These are phyloP conservation scores for Hemileia vastatrix DNA, from an alignment of 1,284 basidiomycete species.

Conservation along the genomic window DNA sequence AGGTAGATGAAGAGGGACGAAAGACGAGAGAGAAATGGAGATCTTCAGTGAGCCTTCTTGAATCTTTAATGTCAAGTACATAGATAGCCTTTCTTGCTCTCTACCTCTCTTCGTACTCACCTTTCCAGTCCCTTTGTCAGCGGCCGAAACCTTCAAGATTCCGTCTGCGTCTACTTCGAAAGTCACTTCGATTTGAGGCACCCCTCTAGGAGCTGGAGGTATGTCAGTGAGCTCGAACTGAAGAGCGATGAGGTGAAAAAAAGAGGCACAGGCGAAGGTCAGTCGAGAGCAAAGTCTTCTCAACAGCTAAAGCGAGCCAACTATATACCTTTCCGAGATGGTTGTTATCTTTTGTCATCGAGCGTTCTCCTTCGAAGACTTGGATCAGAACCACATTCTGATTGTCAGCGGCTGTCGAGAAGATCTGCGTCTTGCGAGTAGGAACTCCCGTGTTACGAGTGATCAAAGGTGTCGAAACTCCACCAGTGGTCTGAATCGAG, in stretches of 20 bases:
- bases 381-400: conserved; percentile 75
- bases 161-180: conserved; percentile 69
- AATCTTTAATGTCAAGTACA: no score
- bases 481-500: conserved; percentile 96
- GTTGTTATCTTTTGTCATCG: conserved; percentile 95
- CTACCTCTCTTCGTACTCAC: no score
- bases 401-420: conserved; percentile 92
- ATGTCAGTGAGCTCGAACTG: conserved; percentile 88
- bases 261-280: neutral
- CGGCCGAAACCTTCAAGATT: neutral
- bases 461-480: conserved; percentile 95
- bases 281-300: no score
- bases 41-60: no score
- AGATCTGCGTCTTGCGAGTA: conserved; percentile 95
- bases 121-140: neutral
- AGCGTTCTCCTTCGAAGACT: conserved; percentile 88
- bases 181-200: conserved; percentile 84
- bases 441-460: conserved; percentile 94
- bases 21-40: no score
- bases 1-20: no score
- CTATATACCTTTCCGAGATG: conserved; percentile 62
- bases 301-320: no score
- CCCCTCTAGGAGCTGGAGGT: conserved; percentile 86
- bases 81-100: no score
- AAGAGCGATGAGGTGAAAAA: neutral